Evolutionary conservation across 352 stramenopile species (phyloP).

Genomic region (Aphanomyces stellatus): DNA sequence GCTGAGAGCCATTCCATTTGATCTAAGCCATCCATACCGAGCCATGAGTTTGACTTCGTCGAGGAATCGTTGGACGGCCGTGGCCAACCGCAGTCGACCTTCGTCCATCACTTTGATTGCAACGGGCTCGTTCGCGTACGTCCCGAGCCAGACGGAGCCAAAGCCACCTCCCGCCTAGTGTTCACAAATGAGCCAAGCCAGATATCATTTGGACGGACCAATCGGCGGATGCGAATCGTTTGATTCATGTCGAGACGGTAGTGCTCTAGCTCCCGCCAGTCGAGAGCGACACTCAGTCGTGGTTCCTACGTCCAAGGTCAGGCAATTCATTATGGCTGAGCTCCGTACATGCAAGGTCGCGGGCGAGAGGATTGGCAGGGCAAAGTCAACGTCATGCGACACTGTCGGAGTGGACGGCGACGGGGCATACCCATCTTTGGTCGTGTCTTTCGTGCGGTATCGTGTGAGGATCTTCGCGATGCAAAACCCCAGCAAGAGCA

Average conservation of each 20-base stretch:
- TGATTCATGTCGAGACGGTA: background rate
- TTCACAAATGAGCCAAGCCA: background rate
- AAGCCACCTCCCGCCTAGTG: background rate
- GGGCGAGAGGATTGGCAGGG: too few species aligned
- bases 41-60: background rate
- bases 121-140: background rate
- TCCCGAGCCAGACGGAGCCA: background rate
- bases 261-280: background rate
- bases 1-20: background rate
- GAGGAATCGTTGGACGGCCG: background rate
- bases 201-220: background rate
- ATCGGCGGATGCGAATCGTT: background rate
- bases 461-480: background rate
- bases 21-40: background rate
- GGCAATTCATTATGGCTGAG: too few species aligned
- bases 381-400: too few species aligned
- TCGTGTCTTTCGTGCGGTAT: background rate
- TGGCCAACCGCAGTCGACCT: background rate
- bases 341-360: too few species aligned
- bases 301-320: background rate
- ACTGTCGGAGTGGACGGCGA: too few species aligned
- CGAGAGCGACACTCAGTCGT: background rate
- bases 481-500: background rate
- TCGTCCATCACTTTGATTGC: background rate
- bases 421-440: too few species aligned